Percentiles rank a stretch among this genome's conserved stretches.
Conservation (phyloP, 768 basidiomycete genomes). For the Mycena galopus region DNA sequence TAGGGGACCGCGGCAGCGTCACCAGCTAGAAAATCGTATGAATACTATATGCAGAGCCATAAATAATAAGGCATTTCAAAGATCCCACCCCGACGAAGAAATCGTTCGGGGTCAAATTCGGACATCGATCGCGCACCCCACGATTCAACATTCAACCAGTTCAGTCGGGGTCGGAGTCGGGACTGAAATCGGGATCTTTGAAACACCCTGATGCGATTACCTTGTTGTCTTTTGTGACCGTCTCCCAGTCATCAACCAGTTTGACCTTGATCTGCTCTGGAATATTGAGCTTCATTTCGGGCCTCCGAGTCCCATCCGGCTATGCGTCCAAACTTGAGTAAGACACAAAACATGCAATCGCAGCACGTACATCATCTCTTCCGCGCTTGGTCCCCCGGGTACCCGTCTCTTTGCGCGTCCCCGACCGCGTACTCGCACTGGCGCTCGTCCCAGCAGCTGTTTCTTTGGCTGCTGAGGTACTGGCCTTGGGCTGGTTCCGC, state of each 20-base stretch:
- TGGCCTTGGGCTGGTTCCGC: constrained; percentile 36
- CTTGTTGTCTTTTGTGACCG: constrained; percentile 94
- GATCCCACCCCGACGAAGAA: neutral
- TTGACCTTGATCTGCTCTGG: constrained; percentile 92
- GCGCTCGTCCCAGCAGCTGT: constrained; percentile 37
- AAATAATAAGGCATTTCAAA: neutral
- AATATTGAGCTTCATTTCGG: constrained; percentile 91
- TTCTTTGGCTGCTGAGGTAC: constrained; percentile 44
- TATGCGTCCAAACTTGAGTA: neutral
- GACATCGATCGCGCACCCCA: too few relatives aligned
- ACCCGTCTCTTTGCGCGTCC: constrained; percentile 67
- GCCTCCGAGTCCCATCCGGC: constrained; percentile 79
- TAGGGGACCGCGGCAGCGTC: constrained; percentile 83
- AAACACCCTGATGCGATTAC: constrained; percentile 53
- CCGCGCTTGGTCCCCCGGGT: constrained; percentile 76
- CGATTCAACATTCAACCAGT: neutral
- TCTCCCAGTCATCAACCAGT: constrained; percentile 98
- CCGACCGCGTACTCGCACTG: constrained; percentile 42
- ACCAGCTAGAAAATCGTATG: constrained; percentile 72
- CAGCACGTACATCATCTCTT: constrained; percentile 74
- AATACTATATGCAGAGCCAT: neutral
- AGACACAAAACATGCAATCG: constrained; percentile 5
- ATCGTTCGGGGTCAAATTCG: neutral
- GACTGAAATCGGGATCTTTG: neutral
- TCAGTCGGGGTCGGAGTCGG: too few relatives aligned